A percentile compares a stretch with the other conserved stretches of the same genome.
phyloP scores from a whole-genome alignment of 176 grass and related monocot species.

The Poa annua region DNA sequence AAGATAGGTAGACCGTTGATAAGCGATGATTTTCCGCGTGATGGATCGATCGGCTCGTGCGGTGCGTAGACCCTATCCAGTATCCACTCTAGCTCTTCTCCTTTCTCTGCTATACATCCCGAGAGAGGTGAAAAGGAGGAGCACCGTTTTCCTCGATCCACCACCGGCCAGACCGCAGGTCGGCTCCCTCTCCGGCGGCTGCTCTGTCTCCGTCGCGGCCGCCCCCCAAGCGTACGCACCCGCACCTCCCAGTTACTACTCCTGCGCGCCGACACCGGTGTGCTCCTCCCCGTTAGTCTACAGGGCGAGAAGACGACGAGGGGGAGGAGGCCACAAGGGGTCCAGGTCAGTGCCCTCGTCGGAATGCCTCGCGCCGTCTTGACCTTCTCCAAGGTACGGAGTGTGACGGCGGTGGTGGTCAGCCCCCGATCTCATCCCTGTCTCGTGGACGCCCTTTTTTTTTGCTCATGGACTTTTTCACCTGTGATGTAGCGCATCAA shows the following conservation, averaged over 20 bases:
- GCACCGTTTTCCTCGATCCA: too few relatives aligned
- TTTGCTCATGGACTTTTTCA: too few relatives aligned
- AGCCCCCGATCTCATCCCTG: background rate
- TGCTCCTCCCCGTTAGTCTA: background rate
- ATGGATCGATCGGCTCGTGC: too few relatives aligned
- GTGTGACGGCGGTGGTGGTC: background rate
- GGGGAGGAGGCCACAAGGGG: conserved; percentile 8
- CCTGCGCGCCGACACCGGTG: background rate
- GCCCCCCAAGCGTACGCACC: conserved; percentile 64
- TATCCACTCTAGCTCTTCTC: too few relatives aligned
- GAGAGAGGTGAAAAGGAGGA: too few relatives aligned
- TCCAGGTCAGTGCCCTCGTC: background rate
- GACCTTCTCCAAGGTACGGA: background rate
- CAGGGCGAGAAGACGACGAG: conserved; percentile 45
- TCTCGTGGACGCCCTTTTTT: too few relatives aligned
- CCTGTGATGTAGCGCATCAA: too few relatives aligned
- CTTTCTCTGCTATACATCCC: too few relatives aligned
- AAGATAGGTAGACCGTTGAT: too few relatives aligned
- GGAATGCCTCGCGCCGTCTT: conserved; percentile 51
- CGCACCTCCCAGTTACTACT: background rate
- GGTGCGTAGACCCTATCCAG: too few relatives aligned
- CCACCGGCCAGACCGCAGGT: too few relatives aligned
- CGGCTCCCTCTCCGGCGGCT: background rate
- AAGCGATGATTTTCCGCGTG: too few relatives aligned
- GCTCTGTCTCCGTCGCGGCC: conserved; percentile 53